Evolutionary conservation across 106 monocot genomes (phyloP).

Genomic region (Triglochin maritima): DNA sequence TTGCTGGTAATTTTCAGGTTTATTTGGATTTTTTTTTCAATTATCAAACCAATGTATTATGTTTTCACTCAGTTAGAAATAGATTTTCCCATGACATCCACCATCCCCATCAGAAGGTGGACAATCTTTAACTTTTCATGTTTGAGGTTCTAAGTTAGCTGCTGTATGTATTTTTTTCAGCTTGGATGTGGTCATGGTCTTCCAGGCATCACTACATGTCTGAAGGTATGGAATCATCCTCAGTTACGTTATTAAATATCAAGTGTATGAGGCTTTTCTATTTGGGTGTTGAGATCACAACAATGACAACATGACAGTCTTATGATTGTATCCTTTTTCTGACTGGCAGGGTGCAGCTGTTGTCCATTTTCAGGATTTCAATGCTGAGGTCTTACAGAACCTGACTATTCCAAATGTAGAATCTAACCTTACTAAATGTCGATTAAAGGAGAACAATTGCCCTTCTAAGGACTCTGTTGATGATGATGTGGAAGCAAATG

Average conservation of each 20-base stretch:
- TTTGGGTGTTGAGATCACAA: no score
- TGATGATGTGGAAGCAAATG: background rate
- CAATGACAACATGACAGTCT: no score
- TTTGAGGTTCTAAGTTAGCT: background rate
- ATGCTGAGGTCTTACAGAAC: slow-evolving; percentile 62
- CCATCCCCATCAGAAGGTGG: no score
- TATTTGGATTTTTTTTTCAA: no score
- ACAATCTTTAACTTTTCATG: no score
- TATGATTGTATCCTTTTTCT: background rate
- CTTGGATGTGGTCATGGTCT: slow-evolving; percentile 96
- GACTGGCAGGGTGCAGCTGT: slow-evolving; percentile 51
- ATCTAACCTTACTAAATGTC: slow-evolving; percentile 25
- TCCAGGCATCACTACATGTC: slow-evolving; percentile 65
- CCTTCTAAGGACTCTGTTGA: background rate
- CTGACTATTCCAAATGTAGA: slow-evolving; percentile 83
- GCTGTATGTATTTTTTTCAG: slow-evolving; percentile 20
- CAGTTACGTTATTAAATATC: background rate
- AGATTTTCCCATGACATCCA: no score
- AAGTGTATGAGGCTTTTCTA: background rate
- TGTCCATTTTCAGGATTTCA: slow-evolving; percentile 95
- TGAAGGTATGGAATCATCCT: slow-evolving; percentile 28
- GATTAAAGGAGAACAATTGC: no score
- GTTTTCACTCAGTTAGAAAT: no score
- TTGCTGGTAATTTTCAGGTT: no score
- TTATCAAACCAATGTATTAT: no score